phyloP scores from a whole-genome alignment of 345 rosid genomes.

The Ricinus communis region DNA sequence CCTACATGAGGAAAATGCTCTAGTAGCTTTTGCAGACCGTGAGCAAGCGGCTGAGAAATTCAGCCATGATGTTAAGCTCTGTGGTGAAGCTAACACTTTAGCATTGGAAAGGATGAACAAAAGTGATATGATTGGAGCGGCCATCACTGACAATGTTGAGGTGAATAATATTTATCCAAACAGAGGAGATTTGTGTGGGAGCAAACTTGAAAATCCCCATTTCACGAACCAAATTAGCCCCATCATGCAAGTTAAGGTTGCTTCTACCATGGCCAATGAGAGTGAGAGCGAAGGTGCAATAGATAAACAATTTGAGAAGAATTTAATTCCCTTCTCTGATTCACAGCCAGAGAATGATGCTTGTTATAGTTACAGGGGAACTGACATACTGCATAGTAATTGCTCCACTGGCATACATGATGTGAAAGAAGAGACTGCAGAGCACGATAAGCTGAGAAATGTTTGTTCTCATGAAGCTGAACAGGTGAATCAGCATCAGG shows the following conservation, averaged over 20 bases:
- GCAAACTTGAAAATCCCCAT: slow-evolving; percentile 34
- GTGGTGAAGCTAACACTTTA: slow-evolving; percentile 28
- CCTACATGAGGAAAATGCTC: slow-evolving; percentile 25
- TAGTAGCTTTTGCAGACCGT: slow-evolving; percentile 11
- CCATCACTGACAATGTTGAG: slow-evolving; percentile 22
- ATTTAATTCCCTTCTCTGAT: slow-evolving; percentile 6
- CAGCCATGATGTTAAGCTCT: slow-evolving; percentile 31
- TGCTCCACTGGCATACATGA: slow-evolving; percentile 13
- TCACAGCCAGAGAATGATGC: slow-evolving; percentile 25
- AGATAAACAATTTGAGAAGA: slow-evolving; percentile 16
- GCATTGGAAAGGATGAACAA: slow-evolving; percentile 22
- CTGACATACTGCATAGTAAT: slow-evolving; percentile 20
- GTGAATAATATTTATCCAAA: slow-evolving; percentile 18
- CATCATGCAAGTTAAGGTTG: slow-evolving; percentile 27
- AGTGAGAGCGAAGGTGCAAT: slow-evolving; percentile 18
- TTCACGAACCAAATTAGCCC: slow-evolving; percentile 21
- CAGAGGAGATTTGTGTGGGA: slow-evolving; percentile 16
- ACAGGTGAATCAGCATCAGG: slow-evolving; percentile 24
- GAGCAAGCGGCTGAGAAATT: slow-evolving; percentile 10
- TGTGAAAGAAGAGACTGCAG: slow-evolving; percentile 21
- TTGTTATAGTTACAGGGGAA: slow-evolving; percentile 19
- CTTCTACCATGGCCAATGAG: slow-evolving; percentile 27
- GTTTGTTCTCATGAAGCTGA: slow-evolving; percentile 31
- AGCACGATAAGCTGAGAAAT: slow-evolving; percentile 20
- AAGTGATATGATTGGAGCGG: slow-evolving; percentile 22